Evolutionary conservation across 345 rosid genomes (phyloP), one percentile per base, ranked within the genome.

Genomic region (Triadica sebifera): DNA sequence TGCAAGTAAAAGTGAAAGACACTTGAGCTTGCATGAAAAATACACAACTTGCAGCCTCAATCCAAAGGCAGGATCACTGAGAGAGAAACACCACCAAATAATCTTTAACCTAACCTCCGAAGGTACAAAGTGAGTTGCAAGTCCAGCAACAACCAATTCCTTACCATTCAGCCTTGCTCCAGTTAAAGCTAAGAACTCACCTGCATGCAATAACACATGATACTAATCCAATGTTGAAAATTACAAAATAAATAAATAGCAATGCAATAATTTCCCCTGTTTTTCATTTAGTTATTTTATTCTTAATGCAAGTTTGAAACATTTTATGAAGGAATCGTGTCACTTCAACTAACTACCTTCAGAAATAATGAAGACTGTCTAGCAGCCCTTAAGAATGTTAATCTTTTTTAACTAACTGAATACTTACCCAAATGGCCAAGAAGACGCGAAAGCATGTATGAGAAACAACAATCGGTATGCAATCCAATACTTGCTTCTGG

Each of bases 401-500:
- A 69, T 50, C n/a, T 61, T 8, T 51, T 79, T 78, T 80, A 4
- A 37, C 17, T 13, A 56, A 15, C 37, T 62, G 55, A 57, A 70
- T 12, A 72, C 86, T 88, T 81, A 94, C 98, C 98, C 79, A 94
- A 74, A 81, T 83, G 80, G 34, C 95, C 91, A 68, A 93, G 98
- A 71, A 94, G 97, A 79, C 69, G 98, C 24, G 98, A 91, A 81
- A 82, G 97, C 0, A 89, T 79, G 87, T 87, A 92, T 0, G 98
- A 94, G 84, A 94, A 92, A 43, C 98, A 76, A 41, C 98, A 94
- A 77, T 94, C 98, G 69, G 94, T 90, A 73, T 94, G 98, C 79
- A 92, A 92, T 52, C 98, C 98, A 17, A 92, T 86, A 74, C 95
- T 84, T 67, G 97, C 98, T 89, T 92, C 98, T 75, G 98, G 98